Evolutionary conservation across 2,329 filamentous ascomycete species (phyloP), one percentile per base, ranked within the genome.

Genomic region (Fusarium sp.): DNA sequence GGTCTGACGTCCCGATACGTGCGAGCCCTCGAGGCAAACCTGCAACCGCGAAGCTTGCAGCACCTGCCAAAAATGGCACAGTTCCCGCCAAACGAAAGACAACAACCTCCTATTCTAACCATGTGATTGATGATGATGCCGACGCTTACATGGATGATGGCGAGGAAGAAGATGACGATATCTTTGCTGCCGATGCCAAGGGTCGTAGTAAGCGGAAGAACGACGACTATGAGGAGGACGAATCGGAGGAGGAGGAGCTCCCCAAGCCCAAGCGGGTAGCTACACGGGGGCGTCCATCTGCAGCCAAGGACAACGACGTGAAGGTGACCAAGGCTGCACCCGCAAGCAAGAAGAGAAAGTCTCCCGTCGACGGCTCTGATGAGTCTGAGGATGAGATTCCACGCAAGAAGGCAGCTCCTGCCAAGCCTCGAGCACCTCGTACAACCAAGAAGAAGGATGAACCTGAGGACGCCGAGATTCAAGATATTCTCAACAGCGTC

Each of bases 401-500:
- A 58, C 89, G 88, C 33, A 93, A 91, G 81, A 90, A 90, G 72
- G 85, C 90, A 6, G 85, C 89, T 2, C 85, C 89, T 1, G 88
- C 91, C 69, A 92, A 90, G 73, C 85, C 89, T 22, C 89, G 89
- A 73, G 88, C 90, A 3, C 85, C 89, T 4, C 86, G 85, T 77
- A 84, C 88, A 13, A 64, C 48, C 14, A 93, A 94, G 82, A 94
- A 95, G 81, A 87, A 89, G 4, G 89, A 91, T 4, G 86, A 87
- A 8, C 83, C 89, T 3, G 95, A 97, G 78, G 92, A 91, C 78
- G 88, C 92, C 24, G 91, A 97, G 6, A 83, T 84, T 22, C 92
- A 97, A 81, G 91, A 92, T 58, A 98, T 99, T 54, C 89, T 98
- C 35, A 92, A 97, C 80, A 94, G 92, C 76, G 96, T 99, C 69